Conservation (phyloP, 805 yeast genomes). For the Teunomyces stri region DNA sequence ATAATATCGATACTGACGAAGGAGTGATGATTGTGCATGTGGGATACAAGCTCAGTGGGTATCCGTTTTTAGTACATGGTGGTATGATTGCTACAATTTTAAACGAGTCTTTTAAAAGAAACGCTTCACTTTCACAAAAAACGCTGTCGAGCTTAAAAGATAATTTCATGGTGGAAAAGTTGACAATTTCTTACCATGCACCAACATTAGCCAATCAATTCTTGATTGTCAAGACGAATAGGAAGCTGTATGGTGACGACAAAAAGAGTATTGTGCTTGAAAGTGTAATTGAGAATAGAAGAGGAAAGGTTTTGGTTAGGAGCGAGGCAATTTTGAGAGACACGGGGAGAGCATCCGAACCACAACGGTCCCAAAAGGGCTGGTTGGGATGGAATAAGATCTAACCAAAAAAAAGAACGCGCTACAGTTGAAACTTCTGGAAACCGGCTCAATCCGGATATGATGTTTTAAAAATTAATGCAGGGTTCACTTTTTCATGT, state of each 20-base stretch:
- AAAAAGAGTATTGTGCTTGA: conserved; percentile 40
- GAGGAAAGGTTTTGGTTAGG: conserved; percentile 55
- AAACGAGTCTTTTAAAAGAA: conserved; percentile 69
- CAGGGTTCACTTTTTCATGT: neutral
- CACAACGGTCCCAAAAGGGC: no score
- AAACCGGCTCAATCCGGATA: neutral
- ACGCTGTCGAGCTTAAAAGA: conserved; percentile 38
- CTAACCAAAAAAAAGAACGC: neutral
- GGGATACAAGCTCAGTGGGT: conserved; percentile 79
- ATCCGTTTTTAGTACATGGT: conserved; percentile 85
- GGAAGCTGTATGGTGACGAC: conserved; percentile 28
- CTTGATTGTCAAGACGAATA: conserved; percentile 55
- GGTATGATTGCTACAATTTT: conserved; percentile 80
- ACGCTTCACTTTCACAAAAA: conserved; percentile 40
- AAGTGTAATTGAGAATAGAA: conserved; percentile 52
- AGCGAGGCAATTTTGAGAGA: conserved; percentile 50
- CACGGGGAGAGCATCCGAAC: conserved; percentile 27
- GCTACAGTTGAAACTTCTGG: neutral
- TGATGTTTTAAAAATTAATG: neutral
- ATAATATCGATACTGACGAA: conserved; percentile 53
- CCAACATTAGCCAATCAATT: conserved; percentile 83
- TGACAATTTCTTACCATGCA: conserved; percentile 54
- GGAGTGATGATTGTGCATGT: conserved; percentile 68
- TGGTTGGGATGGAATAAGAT: neutral
- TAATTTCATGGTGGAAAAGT: conserved; percentile 38